Evolutionary conservation across 2,329 filamentous ascomycete species (phyloP).

Genomic region (Epichloe gansuensis): DNA sequence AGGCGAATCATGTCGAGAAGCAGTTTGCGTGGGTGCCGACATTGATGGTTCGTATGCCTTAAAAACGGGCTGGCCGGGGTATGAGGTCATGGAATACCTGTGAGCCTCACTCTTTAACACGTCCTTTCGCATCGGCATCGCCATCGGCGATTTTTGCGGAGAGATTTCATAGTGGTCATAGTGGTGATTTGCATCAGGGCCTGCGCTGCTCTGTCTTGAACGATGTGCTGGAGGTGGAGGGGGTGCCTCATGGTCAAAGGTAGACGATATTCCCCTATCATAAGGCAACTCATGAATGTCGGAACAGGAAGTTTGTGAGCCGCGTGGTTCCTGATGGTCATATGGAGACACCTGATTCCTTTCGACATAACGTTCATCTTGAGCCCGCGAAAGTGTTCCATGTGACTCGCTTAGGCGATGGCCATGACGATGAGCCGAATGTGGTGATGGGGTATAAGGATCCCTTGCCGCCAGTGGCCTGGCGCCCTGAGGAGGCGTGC

Average conservation of each 20-base stretch:
- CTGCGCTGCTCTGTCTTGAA: constrained; percentile 30
- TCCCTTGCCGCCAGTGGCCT: constrained; percentile 14
- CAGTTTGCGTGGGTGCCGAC: constrained; percentile 18
- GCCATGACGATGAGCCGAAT: constrained; percentile 17
- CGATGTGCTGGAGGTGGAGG: constrained; percentile 46
- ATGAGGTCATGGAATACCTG: constrained; percentile 35
- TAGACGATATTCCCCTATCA: constrained; percentile 20
- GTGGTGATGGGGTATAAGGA: constrained; percentile 23
- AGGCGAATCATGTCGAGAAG: constrained; percentile 21
- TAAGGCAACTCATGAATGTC: constrained; percentile 22
- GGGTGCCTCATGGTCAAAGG: constrained; percentile 32
- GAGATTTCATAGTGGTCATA: constrained; percentile 32
- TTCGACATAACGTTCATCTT: constrained; percentile 25
- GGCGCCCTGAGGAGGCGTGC: constrained; percentile 20
- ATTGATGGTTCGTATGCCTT: constrained; percentile 37
- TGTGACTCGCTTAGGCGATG: constrained; percentile 23
- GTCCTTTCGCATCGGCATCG: constrained; percentile 46
- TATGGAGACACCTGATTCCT: constrained; percentile 18
- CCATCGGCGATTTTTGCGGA: constrained; percentile 32
- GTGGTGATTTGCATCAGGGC: constrained; percentile 27
- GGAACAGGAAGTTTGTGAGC: constrained; percentile 21
- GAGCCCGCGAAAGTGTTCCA: constrained; percentile 21
- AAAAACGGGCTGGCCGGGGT: constrained; percentile 42
- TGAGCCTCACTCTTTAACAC: constrained; percentile 45
- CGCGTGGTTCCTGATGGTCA: constrained; percentile 26